Evolutionary conservation across 805 yeast genomes (phyloP).

Genomic region (Peterozyma toletana): DNA sequence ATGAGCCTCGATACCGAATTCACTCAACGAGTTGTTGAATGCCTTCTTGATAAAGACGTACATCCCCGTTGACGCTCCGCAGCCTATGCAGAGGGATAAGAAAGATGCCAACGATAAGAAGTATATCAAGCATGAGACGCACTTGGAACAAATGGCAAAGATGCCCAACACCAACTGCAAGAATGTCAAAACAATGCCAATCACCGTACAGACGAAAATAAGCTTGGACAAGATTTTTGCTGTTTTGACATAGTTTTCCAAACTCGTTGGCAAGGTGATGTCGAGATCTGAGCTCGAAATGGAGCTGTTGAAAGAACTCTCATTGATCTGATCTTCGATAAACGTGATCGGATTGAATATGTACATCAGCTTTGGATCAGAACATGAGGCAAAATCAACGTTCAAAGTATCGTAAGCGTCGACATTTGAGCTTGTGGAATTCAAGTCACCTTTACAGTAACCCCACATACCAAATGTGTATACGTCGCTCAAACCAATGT

Average conservation of each 20-base stretch:
- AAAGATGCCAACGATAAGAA: conserved; percentile 35
- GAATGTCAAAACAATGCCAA: conserved; percentile 38
- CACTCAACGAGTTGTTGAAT: conserved; percentile 38
- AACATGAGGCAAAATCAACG: conserved; percentile 39
- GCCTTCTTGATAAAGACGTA: conserved; percentile 39
- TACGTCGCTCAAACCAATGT: conserved; percentile 34
- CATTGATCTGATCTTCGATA: conserved; percentile 14
- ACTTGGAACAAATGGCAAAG: conserved; percentile 37
- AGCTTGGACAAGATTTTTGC: conserved; percentile 45
- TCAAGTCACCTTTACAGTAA: conserved; percentile 42
- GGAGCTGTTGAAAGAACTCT: conserved; percentile 10
- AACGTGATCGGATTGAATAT: conserved; percentile 43
- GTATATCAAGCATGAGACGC: conserved; percentile 36
- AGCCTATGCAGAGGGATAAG: conserved; percentile 29
- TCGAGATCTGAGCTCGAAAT: conserved; percentile 16
- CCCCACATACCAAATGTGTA: conserved; percentile 59
- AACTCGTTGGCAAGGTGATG: conserved; percentile 45
- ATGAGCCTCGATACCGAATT: conserved; percentile 48
- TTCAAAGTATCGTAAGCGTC: conserved; percentile 12
- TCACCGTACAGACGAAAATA: conserved; percentile 47
- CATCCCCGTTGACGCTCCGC: conserved; percentile 60
- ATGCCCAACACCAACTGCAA: conserved; percentile 34
- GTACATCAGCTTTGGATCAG: conserved; percentile 46
- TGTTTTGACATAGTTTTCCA: conserved; percentile 36
- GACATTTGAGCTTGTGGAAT: conserved; percentile 1